Base-by-base conservation (phyloP, 2,329 filamentous ascomycete species). In the Knufia fluminis region DNA sequence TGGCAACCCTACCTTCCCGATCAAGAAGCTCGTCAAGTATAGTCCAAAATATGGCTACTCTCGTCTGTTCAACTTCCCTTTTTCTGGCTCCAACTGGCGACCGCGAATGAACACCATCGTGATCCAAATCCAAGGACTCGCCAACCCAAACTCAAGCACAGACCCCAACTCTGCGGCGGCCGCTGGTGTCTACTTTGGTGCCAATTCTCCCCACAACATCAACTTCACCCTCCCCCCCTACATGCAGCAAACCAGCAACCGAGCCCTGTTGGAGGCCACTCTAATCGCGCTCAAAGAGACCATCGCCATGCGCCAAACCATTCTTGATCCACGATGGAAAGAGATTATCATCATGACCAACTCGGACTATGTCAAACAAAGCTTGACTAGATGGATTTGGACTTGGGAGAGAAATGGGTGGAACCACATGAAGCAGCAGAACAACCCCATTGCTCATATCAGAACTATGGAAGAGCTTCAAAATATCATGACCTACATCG, bases 251-350 rank as follows among this genome's bases (percentile, higher is more conserved):
- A 77, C 67, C 17, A 77, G 68, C 63, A 75, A 78, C 54, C 68
- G 76, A 3, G 77, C 77, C 2, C 74, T 79, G 59, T 68, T 80
- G 4, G 76, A 75, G 12, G 76, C 75, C 4, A 72, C 72, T 3
- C 70, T 78, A 41, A 72, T 67, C 3, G 77, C 71, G 3, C 64
- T 79, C 20, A 40, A 44, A 12, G 47, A 50, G 19, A 35, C 56
- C 32, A 48, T 48, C 8, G 46, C 16, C 17, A 57, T 56, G 51
- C 53, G 49, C 19, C 43, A 28, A 3, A 43, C 41, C 2, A 53
- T 53, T 9, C 52, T 55, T 4, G 57, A 54, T n/a, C 40, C 31
- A 4, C 63, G 68, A 23, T 71, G 66, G 54, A 62, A 67, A 2
- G 7, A 59, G 53, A 4, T 79, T 2, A 71, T 78, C 32, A 68